phyloP scores from a whole-genome alignment of 1,284 basidiomycete species.

The Ustilago tritici region DNA sequence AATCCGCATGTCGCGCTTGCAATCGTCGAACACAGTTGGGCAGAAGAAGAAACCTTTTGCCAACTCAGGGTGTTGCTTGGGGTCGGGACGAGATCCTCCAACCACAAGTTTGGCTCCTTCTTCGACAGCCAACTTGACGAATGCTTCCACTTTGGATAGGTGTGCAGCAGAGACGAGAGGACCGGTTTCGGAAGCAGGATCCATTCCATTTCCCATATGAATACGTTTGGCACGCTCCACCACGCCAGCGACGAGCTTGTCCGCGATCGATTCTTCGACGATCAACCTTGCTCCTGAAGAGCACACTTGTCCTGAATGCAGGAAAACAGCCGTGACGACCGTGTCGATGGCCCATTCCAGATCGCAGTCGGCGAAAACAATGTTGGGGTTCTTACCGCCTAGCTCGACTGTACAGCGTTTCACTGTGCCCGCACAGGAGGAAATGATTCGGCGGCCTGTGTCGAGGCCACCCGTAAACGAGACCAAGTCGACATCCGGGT shows the following conservation, averaged over 20 bases:
- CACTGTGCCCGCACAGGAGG: constrained; percentile 61
- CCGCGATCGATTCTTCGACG: constrained; percentile 68
- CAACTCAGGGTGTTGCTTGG: constrained; percentile 55
- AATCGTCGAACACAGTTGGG: constrained; percentile 67
- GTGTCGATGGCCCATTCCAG: constrained; percentile 67
- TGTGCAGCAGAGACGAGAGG: constrained; percentile 66
- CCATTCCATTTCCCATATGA: constrained; percentile 65
- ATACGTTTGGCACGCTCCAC: constrained; percentile 65
- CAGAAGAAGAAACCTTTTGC: constrained; percentile 68
- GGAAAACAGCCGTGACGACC: constrained; percentile 66
- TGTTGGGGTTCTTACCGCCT: constrained; percentile 69
- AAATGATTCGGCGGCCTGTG: constrained; percentile 65
- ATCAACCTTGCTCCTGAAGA: constrained; percentile 66
- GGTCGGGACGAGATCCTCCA: constrained; percentile 63
- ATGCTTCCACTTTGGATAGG: constrained; percentile 62
- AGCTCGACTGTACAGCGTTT: constrained; percentile 69
- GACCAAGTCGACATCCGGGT: constrained; percentile 66
- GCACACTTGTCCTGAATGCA: constrained; percentile 69
- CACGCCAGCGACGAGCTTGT: constrained; percentile 64
- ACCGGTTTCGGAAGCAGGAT: constrained; percentile 62
- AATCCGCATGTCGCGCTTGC: constrained; percentile 68
- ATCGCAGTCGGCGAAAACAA: constrained; percentile 68
- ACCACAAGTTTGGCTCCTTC: constrained; percentile 65
- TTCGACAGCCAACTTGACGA: constrained; percentile 53
- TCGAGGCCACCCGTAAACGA: constrained; percentile 68